Evolutionary conservation across 257 asterid species (phyloP).

Genomic region (Solanum pinnatisectum): DNA sequence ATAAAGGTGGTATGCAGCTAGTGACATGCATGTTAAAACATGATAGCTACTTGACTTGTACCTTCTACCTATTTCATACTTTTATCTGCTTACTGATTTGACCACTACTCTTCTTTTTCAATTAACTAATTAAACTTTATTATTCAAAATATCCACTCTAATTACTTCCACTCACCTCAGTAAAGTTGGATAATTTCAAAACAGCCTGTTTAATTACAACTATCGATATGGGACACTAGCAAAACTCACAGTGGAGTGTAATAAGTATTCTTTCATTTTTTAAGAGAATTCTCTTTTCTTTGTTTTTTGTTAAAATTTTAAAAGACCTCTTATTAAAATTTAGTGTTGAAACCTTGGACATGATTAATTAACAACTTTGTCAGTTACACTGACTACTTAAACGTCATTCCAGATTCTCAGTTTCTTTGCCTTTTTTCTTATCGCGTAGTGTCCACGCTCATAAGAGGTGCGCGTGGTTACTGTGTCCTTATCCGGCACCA

Average conservation of each 20-base stretch:
- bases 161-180: not conserved
- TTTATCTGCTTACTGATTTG: not conserved
- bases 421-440: not conserved
- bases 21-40: not conserved
- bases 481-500: not conserved
- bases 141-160: not conserved
- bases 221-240: not conserved
- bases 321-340: not conserved
- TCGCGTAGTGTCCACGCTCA: slow-evolving; percentile 1
- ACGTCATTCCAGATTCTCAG: slow-evolving; percentile 19
- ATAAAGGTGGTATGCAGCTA: not conserved
- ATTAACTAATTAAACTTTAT: not conserved
- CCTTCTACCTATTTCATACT: not conserved
- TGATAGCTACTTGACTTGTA: not conserved
- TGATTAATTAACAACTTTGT: slow-evolving; percentile 13
- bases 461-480: slow-evolving; percentile 24
- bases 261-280: too few species aligned
- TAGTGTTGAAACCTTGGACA: not conserved
- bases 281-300: not conserved
- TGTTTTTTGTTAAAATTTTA: not conserved
- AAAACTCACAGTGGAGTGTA: too few species aligned
- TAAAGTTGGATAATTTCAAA: not conserved
- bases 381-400: slow-evolving; percentile 9
- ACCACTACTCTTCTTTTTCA: not conserved
- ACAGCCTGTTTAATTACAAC: not conserved